phyloP scores from a whole-genome alignment of 345 rosid genomes.

The Populus simonii region DNA sequence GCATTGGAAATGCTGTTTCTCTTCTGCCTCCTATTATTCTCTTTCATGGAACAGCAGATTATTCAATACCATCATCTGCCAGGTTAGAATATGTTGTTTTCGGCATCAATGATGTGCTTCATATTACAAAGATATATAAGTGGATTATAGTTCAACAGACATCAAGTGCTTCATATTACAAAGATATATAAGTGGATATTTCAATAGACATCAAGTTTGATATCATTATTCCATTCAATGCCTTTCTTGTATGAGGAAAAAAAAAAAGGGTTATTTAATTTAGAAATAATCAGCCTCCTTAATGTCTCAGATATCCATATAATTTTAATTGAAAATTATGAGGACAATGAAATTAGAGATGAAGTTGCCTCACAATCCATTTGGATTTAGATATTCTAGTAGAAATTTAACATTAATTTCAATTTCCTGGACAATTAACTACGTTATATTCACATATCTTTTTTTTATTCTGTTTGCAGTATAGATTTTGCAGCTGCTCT shows the following conservation, averaged over 20 bases:
- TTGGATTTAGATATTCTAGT: neutral
- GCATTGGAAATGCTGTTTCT: constrained; percentile 21
- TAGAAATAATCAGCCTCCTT: too few species aligned
- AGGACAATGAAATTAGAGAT: neutral
- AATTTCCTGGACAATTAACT: neutral
- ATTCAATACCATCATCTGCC: constrained; percentile 26
- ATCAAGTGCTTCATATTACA: too few species aligned
- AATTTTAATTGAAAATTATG: neutral
- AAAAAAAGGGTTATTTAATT: too few species aligned
- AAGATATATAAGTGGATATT: neutral
- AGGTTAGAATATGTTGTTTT: constrained; percentile 15
- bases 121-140: neutral
- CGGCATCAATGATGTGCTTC: neutral
- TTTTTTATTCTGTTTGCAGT: constrained; percentile 9
- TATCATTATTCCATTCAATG: neutral
- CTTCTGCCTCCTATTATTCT: constrained; percentile 29
- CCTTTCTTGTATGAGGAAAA: neutral
- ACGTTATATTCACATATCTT: neutral
- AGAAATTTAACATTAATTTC: neutral
- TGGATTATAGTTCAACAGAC: neutral
- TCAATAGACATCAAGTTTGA: neutral
- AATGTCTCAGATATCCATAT: neutral
- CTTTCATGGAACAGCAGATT: constrained; percentile 30
- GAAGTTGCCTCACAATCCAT: neutral
- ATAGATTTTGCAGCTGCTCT: constrained; percentile 21